These are phyloP conservation scores for Malassezia dermatis DNA, from an alignment of 1,284 basidiomycete genomes.

Conservation along the genomic window DNA sequence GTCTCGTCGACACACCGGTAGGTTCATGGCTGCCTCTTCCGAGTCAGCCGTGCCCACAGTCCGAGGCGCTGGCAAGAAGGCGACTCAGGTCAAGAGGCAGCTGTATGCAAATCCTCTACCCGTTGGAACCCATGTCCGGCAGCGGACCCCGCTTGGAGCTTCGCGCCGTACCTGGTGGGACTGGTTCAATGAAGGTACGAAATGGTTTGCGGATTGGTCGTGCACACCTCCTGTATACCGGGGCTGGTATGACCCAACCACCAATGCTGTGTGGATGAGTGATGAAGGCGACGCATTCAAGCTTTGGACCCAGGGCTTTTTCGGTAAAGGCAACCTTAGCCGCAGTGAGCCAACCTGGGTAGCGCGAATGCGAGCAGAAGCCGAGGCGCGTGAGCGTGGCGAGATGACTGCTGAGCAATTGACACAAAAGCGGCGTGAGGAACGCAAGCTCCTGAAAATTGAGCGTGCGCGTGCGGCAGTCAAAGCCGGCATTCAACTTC, in stretches of 20 bases:
- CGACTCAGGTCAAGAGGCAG: slow-evolving; percentile 26
- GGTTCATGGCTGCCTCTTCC: neutral
- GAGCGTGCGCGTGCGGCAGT: slow-evolving; percentile 43
- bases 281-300: slow-evolving; percentile 43
- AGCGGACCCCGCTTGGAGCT: neutral
- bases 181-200: slow-evolving; percentile 7
- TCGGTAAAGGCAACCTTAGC: slow-evolving; percentile 87
- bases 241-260: slow-evolving; percentile 23
- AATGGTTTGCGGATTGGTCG: slow-evolving; percentile 2
- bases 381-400: slow-evolving; percentile 50
- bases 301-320: slow-evolving; percentile 85
- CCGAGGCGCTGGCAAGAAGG: slow-evolving; percentile 33
- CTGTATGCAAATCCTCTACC: slow-evolving; percentile 32
- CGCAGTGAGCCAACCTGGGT: slow-evolving; percentile 87
- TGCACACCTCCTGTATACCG: slow-evolving; percentile 14
- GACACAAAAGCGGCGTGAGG: slow-evolving; percentile 37
- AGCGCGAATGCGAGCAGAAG: slow-evolving; percentile 47
- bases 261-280: slow-evolving; percentile 32
- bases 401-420: slow-evolving; percentile 43
- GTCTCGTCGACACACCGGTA: neutral
- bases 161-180: slow-evolving; percentile 7
- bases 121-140: neutral
- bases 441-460: slow-evolving; percentile 43
- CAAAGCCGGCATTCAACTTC: slow-evolving; percentile 37
- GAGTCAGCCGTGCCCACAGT: neutral